phyloP scores from a whole-genome alignment of 495 filamentous ascomycete genomes.

The Tuber brumale region DNA sequence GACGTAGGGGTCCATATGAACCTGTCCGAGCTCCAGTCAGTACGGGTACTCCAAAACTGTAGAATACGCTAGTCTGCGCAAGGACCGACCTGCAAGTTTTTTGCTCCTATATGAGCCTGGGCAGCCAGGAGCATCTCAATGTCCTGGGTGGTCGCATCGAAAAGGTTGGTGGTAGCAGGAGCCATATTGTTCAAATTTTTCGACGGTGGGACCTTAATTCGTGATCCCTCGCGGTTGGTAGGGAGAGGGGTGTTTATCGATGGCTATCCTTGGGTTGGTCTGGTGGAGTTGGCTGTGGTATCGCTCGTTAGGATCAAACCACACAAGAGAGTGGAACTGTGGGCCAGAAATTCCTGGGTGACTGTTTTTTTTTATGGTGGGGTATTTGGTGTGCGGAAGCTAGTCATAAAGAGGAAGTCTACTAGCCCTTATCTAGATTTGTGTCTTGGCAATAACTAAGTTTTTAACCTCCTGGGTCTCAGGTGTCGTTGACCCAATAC shows the following conservation, averaged over 20 bases:
- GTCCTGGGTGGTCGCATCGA: slow-evolving; percentile 71
- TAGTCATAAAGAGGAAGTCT: slow-evolving; percentile 1
- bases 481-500: no score
- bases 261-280: slow-evolving; percentile 32
- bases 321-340: slow-evolving; percentile 20
- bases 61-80: slow-evolving; percentile 7
- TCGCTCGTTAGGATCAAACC: slow-evolving; percentile 17
- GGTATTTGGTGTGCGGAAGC: slow-evolving; percentile 20
- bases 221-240: slow-evolving; percentile 34
- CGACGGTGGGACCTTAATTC: slow-evolving; percentile 19
- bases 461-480: background rate
- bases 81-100: slow-evolving; percentile 73
- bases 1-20: slow-evolving; percentile 99
- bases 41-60: slow-evolving; percentile 18
- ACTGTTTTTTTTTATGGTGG: slow-evolving; percentile 38
- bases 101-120: slow-evolving; percentile 93
- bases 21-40: slow-evolving; percentile 38
- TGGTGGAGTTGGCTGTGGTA: slow-evolving; percentile 31
- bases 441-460: background rate
- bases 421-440: background rate
- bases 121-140: slow-evolving; percentile 98
- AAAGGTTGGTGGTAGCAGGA: slow-evolving; percentile 57
- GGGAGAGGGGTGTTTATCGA: slow-evolving; percentile 13
- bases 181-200: slow-evolving; percentile 58
- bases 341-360: slow-evolving; percentile 34